Evolutionary conservation across 306 rosid species (phyloP), one percentile per base, ranked within the genome.

Genomic region (Prunus mume): DNA sequence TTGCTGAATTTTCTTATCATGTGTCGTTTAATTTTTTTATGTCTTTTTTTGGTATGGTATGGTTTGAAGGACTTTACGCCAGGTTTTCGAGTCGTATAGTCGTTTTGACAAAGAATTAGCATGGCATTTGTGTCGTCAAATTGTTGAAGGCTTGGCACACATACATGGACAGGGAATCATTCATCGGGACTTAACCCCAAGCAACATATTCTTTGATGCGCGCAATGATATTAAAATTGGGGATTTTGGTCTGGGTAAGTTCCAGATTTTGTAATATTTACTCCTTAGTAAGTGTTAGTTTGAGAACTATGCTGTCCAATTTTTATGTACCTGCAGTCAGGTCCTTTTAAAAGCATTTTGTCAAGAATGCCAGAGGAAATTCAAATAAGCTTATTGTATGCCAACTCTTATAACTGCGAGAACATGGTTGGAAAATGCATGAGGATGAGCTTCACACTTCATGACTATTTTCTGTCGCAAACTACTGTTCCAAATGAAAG

Each of bases 111-210:
- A 94, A 90, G 95, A 86, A 79, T 63, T 57, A 15, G 96, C 95
- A 63, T 92, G 98, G 97, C 97, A 92, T 86, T 79, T 84, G 66
- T 87, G 89, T 82, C 97, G 96, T 76, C 98, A 94, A 90, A 94
- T 92, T 81, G 97, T 94, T 83, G 98, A 94, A 84, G 98, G 98
- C 75, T 85, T 94, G 90, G 96, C 80, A 72, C 98, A 94, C 88
- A 94, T 94, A 86, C 98, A 94, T 56, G 95, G 92, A 68, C 97
- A 94, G 73, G 98, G 98, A 86, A 94, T 94, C 84, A 92, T 94
- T 73, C 98, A 94, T 82, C 95, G 98, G 68, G 98, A 94, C 83
- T 88, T 94, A 75, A 94, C 98, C 47, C 98, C 97, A 13, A 94
- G 20, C 75, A 94, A 94, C 87, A 94, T 94, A 76, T 94, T 94